Evolutionary conservation across 805 yeast species (phyloP).

Genomic region (Metschnikowia similis): DNA sequence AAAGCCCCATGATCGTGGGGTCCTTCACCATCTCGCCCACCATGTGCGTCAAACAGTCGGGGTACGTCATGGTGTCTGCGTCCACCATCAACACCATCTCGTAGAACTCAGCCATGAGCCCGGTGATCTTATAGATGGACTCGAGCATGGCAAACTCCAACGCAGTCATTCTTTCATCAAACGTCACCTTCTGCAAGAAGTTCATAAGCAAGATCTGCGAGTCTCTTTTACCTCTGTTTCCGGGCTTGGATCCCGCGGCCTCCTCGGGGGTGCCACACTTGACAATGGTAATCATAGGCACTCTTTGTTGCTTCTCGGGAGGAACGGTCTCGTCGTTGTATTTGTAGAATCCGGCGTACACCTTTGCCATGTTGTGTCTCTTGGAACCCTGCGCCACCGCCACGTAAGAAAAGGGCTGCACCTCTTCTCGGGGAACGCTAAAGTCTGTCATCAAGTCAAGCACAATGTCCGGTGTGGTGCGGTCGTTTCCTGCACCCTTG

Average conservation of each 20-base stretch:
- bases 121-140: constrained; percentile 78
- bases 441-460: constrained; percentile 77
- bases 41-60: constrained; percentile 88
- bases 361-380: constrained; percentile 97
- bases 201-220: constrained; percentile 90
- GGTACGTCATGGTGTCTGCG: constrained; percentile 87
- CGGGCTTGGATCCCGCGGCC: constrained; percentile 62
- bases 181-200: constrained; percentile 79
- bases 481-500: constrained; percentile 89
- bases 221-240: constrained; percentile 95
- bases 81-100: constrained; percentile 88
- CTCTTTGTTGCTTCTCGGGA: constrained; percentile 75
- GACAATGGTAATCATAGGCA: constrained; percentile 73
- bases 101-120: constrained; percentile 76
- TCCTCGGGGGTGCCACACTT: constrained; percentile 88
- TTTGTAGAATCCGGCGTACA: constrained; percentile 89
- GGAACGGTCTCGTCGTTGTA: constrained; percentile 76
- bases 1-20: constrained; percentile 83
- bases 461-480: constrained; percentile 85
- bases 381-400: constrained; percentile 93
- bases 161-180: constrained; percentile 92
- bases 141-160: constrained; percentile 75
- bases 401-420: constrained; percentile 79
- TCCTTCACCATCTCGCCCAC: constrained; percentile 83
- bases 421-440: constrained; percentile 66